These are phyloP conservation scores for Eucalyptus viminalis DNA, from an alignment of 345 rosid genomes.

Conservation along the genomic window DNA sequence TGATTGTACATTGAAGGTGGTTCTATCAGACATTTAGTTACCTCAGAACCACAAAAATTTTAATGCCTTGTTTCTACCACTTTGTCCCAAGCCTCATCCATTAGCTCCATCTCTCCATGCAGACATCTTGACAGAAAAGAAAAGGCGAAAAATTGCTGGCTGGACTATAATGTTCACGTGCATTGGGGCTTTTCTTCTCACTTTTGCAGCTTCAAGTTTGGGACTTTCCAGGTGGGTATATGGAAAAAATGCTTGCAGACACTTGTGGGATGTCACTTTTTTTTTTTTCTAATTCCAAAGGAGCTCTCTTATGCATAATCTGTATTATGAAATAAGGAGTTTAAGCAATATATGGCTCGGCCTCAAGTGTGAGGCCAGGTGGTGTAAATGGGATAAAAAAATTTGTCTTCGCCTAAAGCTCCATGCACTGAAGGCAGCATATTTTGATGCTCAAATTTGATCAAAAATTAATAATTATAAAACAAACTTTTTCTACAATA, in stretches of 20 bases:
- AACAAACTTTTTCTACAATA: neutral
- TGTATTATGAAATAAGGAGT: neutral
- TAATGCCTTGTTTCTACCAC: neutral
- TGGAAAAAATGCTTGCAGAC: neutral
- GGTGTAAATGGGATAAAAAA: neutral
- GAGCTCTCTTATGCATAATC: neutral
- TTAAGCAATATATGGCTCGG: neutral
- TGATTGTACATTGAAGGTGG: neutral
- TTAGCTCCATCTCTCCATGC: neutral
- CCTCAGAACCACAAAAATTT: neutral
- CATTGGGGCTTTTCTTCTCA: constrained; percentile 57
- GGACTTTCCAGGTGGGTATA: constrained; percentile 56
- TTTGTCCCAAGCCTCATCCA: neutral
- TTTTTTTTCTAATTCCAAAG: neutral
- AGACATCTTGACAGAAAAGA: constrained; percentile 46
- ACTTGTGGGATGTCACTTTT: neutral
- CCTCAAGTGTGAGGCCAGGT: neutral
- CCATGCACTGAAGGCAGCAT: neutral
- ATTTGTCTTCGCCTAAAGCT: neutral
- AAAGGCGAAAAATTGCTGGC: constrained; percentile 68
- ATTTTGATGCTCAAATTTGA: neutral
- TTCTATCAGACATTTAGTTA: neutral
- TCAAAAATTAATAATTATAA: neutral
- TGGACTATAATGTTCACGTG: constrained; percentile 84
- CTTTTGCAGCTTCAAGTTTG: constrained; percentile 60